Conservation (phyloP, 2,329 filamentous ascomycete species). For the Orbilia quercus region DNA sequence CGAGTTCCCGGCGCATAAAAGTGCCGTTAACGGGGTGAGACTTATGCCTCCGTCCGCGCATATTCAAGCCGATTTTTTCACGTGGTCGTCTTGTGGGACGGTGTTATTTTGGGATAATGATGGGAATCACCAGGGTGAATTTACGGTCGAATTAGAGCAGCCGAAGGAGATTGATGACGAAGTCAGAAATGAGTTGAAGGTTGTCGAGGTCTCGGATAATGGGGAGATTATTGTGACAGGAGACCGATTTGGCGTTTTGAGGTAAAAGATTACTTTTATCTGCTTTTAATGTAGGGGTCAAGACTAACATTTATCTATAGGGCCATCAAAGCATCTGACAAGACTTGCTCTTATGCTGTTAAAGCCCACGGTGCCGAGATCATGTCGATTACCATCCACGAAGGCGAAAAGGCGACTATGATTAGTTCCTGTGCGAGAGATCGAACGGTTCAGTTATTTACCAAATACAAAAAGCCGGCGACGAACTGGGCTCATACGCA, state of each 20-base stretch:
- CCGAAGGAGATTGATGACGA: conserved; percentile 67
- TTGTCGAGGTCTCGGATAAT: conserved; percentile 71
- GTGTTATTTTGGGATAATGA: conserved; percentile 84
- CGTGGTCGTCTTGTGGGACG: conserved; percentile 84
- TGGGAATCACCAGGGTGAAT: conserved; percentile 74
- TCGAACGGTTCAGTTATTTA: conserved; percentile 91
- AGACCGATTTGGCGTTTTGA: conserved; percentile 85
- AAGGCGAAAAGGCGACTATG: conserved; percentile 72
- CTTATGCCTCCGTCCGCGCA: conserved; percentile 72
- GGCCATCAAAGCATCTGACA: conserved; percentile 73
- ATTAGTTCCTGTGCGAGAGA: conserved; percentile 88
- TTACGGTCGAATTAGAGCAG: conserved; percentile 77
- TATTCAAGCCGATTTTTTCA: conserved; percentile 79
- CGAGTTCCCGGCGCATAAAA: conserved; percentile 71
- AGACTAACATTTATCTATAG: conserved; percentile 63
- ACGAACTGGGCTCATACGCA: conserved; percentile 81
- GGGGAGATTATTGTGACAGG: conserved; percentile 80
- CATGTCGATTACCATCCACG: conserved; percentile 79
- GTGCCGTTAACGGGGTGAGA: conserved; percentile 78
- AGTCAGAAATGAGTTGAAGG: conserved; percentile 70
- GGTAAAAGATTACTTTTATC: conserved; percentile 62
- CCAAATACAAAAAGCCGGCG: conserved; percentile 63
- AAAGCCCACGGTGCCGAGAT: conserved; percentile 90
- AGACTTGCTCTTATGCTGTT: conserved; percentile 74
- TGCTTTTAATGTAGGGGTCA: background rate